phyloP scores from a whole-genome alignment of 805 yeast species.

The Brettanomyces anomalus region DNA sequence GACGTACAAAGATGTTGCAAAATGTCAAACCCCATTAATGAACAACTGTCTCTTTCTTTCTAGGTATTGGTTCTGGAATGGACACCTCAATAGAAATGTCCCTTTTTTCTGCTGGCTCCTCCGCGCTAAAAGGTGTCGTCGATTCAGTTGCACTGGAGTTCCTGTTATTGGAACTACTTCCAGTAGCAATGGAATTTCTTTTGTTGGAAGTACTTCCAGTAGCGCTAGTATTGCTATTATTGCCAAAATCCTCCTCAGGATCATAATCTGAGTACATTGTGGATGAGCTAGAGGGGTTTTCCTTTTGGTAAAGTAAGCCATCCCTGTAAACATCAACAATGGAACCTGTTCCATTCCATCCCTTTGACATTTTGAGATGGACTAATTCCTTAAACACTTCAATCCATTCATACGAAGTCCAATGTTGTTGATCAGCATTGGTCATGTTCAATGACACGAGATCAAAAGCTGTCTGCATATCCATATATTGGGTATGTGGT shows the following conservation, averaged over 20 bases:
- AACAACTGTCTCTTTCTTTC: too few species aligned
- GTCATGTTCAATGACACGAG: conserved; percentile 23
- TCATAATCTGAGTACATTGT: conserved; percentile 17
- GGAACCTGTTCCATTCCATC: conserved; percentile 29
- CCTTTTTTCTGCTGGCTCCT: not conserved
- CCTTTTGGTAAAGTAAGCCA: conserved; percentile 22
- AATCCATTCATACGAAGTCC: conserved; percentile 27
- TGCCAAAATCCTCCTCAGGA: conserved; percentile 25
- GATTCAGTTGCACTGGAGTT: not conserved
- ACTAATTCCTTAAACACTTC: conserved; percentile 30
- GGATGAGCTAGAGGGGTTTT: conserved; percentile 11
- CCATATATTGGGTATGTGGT: conserved; percentile 57
- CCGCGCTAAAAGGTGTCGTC: not conserved
- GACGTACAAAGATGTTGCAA: too few species aligned
- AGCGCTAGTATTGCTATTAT: conserved; percentile 1
- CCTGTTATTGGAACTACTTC: not conserved
- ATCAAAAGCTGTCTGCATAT: conserved; percentile 21
- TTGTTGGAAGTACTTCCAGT: conserved; percentile 4
- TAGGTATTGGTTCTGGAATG: too few species aligned
- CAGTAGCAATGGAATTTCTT: not conserved
- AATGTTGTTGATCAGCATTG: conserved; percentile 24
- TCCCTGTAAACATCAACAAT: conserved; percentile 23
- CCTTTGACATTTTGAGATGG: conserved; percentile 23
- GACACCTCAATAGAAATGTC: not conserved
- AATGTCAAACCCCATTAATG: too few species aligned